A percentile compares a stretch with the other conserved stretches of the same genome.
Evolutionary conservation across 495 filamentous ascomycete species (phyloP).

Genomic region (Penicillium cataractarum): DNA sequence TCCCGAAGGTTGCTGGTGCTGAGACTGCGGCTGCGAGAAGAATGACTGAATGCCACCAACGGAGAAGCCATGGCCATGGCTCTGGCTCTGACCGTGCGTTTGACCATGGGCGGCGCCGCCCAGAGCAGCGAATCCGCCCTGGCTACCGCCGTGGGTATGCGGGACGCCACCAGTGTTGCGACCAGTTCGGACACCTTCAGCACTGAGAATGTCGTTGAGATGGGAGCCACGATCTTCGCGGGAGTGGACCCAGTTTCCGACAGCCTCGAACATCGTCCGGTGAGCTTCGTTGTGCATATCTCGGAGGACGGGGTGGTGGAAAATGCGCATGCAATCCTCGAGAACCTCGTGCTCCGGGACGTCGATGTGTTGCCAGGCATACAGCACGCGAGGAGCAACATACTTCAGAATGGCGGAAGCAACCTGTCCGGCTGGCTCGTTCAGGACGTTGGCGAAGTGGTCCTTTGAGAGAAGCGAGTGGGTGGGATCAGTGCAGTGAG

Average conservation of each 20-base stretch:
- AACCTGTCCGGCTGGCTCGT: conserved; percentile 82
- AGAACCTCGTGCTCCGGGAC: conserved; percentile 79
- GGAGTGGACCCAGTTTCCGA: conserved; percentile 73
- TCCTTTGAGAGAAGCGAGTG: conserved; percentile 96
- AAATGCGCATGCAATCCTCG: conserved; percentile 72
- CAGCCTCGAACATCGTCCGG: conserved; percentile 80
- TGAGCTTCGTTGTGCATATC: conserved; percentile 76
- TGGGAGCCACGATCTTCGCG: conserved; percentile 61
- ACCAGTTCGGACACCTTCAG: conserved; percentile 78
- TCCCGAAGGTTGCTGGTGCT: conserved; percentile 24
- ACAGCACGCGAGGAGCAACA: conserved; percentile 81
- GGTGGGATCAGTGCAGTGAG: conserved; percentile 84
- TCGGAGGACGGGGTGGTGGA: conserved; percentile 86
- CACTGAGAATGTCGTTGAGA: conserved; percentile 71
- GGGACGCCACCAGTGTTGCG: conserved; percentile 66
- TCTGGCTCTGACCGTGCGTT: conserved; percentile 13
- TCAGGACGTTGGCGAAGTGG: conserved; percentile 92
- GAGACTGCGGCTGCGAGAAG: conserved; percentile 24
- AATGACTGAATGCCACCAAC: conserved; percentile 22
- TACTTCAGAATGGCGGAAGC: conserved; percentile 81
- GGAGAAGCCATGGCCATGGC: conserved; percentile 17
- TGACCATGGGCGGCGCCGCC: conserved; percentile 28
- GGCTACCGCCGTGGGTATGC: conserved; percentile 39
- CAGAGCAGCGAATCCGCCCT: conserved; percentile 32
- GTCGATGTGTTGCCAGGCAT: conserved; percentile 85